Conservation (phyloP, 176 grass and related monocot genomes). For the Hyparrhenia diplandra region DNA sequence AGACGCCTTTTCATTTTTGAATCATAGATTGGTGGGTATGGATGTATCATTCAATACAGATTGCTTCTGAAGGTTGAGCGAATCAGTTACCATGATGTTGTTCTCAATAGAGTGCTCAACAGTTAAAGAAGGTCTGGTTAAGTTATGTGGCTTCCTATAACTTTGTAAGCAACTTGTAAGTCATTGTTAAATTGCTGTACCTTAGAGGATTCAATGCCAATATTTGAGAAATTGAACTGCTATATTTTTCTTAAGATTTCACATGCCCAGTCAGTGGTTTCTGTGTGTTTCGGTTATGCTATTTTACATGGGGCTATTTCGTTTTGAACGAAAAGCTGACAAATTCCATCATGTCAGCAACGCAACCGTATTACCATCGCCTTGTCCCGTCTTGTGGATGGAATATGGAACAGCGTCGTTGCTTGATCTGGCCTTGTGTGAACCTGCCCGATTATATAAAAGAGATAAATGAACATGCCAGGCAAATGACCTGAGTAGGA, state of each 20-base stretch:
- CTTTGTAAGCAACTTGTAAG: conserved; percentile 1
- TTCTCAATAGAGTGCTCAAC: conserved; percentile 1
- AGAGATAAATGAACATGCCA: too few relatives aligned
- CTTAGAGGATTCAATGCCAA: background rate
- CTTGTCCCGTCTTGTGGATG: too few relatives aligned
- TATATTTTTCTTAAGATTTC: background rate
- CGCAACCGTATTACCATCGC: too few relatives aligned
- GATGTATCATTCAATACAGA: conserved; percentile 28
- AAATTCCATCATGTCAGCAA: background rate
- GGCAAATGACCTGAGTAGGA: too few relatives aligned
- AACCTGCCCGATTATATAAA: too few relatives aligned
- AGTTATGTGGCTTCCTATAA: conserved; percentile 5
- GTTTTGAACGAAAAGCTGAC: too few relatives aligned
- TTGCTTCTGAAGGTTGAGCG: background rate
- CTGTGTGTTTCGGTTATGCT: background rate
- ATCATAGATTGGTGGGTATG: background rate
- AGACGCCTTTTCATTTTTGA: background rate
- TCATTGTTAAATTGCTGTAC: conserved; percentile 20
- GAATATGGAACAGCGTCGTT: too few relatives aligned
- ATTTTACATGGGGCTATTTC: background rate
- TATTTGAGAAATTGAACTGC: background rate
- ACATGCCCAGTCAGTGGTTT: background rate
- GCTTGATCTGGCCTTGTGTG: too few relatives aligned
- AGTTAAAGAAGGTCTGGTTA: background rate
- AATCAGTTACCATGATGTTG: background rate